Conservation (phyloP, 805 yeast genomes). For the Kodamaea hsintzibuensis region DNA sequence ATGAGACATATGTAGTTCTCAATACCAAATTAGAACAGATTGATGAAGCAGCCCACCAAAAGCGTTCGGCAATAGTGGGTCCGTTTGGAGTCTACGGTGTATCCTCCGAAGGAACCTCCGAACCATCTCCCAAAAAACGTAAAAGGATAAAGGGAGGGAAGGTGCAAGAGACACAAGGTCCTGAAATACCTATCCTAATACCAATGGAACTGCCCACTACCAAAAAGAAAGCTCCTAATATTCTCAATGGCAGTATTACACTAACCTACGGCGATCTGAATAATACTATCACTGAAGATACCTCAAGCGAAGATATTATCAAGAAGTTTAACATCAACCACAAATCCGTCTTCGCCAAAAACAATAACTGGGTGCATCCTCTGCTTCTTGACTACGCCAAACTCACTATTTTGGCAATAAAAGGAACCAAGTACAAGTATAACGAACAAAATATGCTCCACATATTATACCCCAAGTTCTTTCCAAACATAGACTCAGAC, state of each 20-base stretch:
- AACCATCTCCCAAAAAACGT: neutral
- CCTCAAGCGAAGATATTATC: neutral
- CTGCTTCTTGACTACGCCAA: conserved; percentile 38
- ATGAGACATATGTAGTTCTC: conserved; percentile 40
- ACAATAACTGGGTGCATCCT: conserved; percentile 35
- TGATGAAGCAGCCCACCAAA: conserved; percentile 16
- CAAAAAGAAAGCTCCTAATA: conserved; percentile 2
- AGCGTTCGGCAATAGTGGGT: neutral
- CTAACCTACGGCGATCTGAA: conserved; percentile 1
- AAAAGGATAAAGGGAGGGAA: neutral
- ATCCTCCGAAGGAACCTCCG: neutral
- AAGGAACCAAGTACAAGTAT: conserved; percentile 37
- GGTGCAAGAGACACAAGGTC: neutral
- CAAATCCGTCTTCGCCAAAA: conserved; percentile 23
- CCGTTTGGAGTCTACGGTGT: conserved; percentile 6
- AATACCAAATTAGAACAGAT: conserved; percentile 36
- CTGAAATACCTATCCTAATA: neutral
- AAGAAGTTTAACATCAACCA: conserved; percentile 4
- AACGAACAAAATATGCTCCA: conserved; percentile 45
- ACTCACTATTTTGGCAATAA: conserved; percentile 42
- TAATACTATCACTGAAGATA: neutral
- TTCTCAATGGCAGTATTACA: conserved; percentile 2
- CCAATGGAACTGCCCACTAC: neutral
- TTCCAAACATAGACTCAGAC: conserved; percentile 43
- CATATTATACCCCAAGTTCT: conserved; percentile 45